Base-by-base conservation (phyloP, 2,329 filamentous ascomycete genomes). In the Madurella mycetomatis region DNA sequence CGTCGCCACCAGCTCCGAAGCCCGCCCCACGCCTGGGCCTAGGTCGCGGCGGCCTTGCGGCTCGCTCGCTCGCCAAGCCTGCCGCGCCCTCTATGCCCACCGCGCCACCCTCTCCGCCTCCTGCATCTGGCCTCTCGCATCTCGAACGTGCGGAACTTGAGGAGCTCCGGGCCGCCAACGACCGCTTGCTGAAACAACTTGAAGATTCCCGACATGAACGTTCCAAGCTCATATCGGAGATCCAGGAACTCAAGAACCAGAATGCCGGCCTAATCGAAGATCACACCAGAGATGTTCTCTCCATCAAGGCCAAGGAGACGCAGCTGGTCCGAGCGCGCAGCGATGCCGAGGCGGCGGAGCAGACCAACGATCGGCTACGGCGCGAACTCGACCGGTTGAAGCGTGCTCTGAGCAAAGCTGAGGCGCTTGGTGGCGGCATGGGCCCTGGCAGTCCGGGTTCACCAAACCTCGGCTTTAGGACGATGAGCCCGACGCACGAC, bases 251-350 rank as follows among this genome's bases (percentile, higher is more conserved):
- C 31, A 95, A 96, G 73, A 95, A 96, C 65, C 90, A 96, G 69
- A 99, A 99, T 66, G 94, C 94, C 19, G 88, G 94, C 59, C 78
- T 99, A 34, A 99, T 99, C 57, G 94, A 99, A 72, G 92, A 97
- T 65, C 92, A 97, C 69, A 99, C 94, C 0, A 82, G 92, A 46
- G 92, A 99, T 65, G 90, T 96, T 0, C 78, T 99, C 41, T 94
- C 91, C 63, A 95, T 99, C 74, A 97, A 97, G 70, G 94, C 94
- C 13, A 99, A 99, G 72, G 94, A 99, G 71, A 97, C 94, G 2
- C 94, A 99, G 65, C 81, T 99, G 5, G 92, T 97, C 9, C 86
- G 94, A 43, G 92, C 94, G 11, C 82, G 92, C 51, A 91, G 88
- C 61, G 94, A 99, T 66, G 88, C 87, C 32, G 92, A 97, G 69